A percentile compares a stretch with the other conserved stretches of the same genome.
Evolutionary conservation across 495 filamentous ascomycete species (phyloP).

Genomic region (Amphirosellinia nigrospora): DNA sequence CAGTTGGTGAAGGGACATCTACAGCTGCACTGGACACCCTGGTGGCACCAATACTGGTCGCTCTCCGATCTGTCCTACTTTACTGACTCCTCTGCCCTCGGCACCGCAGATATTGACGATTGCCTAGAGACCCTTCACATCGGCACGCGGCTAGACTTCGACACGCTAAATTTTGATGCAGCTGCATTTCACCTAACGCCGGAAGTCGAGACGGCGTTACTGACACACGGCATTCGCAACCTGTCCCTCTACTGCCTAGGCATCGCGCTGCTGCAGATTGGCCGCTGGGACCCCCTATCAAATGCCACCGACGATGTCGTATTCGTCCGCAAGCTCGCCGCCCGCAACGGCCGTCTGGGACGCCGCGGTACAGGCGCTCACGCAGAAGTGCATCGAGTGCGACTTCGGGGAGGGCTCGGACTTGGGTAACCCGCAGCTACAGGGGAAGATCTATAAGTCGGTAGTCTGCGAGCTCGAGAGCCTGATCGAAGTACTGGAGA

Average conservation of each 20-base stretch:
- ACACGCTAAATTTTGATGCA: neutral
- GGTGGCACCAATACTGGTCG: constrained; percentile 8
- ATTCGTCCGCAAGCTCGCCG: constrained; percentile 6
- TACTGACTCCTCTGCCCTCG: neutral
- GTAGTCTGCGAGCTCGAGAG: constrained; percentile 17
- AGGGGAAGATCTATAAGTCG: neutral
- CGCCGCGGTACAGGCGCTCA: constrained; percentile 24
- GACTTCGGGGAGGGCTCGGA: constrained; percentile 29
- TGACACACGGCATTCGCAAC: constrained; percentile 17
- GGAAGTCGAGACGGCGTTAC: constrained; percentile 7
- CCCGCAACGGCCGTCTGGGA: constrained; percentile 19
- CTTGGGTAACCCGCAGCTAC: constrained; percentile 13
- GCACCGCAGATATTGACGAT: neutral
- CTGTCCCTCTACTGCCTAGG: constrained; percentile 22
- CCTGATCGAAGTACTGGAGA: constrained; percentile 5
- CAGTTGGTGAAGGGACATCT: constrained; percentile 9
- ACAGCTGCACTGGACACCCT: constrained; percentile 16
- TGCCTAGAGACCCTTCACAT: constrained; percentile 3
- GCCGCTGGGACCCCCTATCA: constrained; percentile 22
- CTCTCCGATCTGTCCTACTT: constrained; percentile 17
- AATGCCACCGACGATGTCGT: constrained; percentile 22
- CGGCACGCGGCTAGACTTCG: constrained; percentile 11
- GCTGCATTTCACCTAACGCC: constrained; percentile 1
- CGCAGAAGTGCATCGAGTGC: constrained; percentile 26
- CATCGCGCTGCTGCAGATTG: constrained; percentile 28